phyloP scores from a whole-genome alignment of 2,329 filamentous ascomycete species.

The Ascochyta koolunga region DNA sequence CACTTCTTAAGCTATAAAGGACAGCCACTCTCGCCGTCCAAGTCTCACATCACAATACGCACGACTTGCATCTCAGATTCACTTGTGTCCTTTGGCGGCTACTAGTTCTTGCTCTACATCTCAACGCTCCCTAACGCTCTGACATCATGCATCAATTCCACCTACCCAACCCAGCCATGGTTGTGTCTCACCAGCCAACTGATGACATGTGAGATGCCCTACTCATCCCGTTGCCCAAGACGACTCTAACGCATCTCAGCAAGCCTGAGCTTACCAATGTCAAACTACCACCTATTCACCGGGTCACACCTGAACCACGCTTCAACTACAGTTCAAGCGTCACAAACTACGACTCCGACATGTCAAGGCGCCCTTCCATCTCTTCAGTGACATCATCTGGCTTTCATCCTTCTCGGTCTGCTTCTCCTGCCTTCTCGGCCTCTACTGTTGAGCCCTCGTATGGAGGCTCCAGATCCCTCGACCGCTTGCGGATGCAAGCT shows the following conservation, averaged over 20 bases:
- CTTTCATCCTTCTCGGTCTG: slow-evolving; percentile 15
- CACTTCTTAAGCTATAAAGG: slow-evolving; percentile 13
- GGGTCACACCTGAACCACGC: slow-evolving; percentile 9
- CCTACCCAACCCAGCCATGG: slow-evolving; percentile 15
- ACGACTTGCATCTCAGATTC: slow-evolving; percentile 1
- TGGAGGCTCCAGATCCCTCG: neutral
- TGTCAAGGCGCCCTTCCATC: slow-evolving; percentile 15
- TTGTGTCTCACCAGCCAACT: slow-evolving; percentile 14
- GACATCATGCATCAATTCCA: slow-evolving; percentile 16
- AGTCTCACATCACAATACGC: neutral
- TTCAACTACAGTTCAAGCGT: slow-evolving; percentile 6
- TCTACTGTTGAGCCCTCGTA: slow-evolving; percentile 7
- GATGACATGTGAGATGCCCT: slow-evolving; percentile 6
- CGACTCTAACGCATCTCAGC: neutral
- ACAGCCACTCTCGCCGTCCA: neutral
- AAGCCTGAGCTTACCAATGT: slow-evolving; percentile 13
- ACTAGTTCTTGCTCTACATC: slow-evolving; percentile 3
- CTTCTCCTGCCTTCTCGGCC: slow-evolving; percentile 11
- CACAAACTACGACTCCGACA: slow-evolving; percentile 11
- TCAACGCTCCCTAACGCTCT: neutral
- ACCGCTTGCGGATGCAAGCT: slow-evolving; percentile 9
- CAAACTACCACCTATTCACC: slow-evolving; percentile 14
- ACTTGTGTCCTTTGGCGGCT: slow-evolving; percentile 13
- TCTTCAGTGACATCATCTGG: slow-evolving; percentile 13
- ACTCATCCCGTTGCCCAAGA: neutral